These are phyloP conservation scores for Mycena venus DNA, from an alignment of 768 basidiomycete species.

Conservation along the genomic window DNA sequence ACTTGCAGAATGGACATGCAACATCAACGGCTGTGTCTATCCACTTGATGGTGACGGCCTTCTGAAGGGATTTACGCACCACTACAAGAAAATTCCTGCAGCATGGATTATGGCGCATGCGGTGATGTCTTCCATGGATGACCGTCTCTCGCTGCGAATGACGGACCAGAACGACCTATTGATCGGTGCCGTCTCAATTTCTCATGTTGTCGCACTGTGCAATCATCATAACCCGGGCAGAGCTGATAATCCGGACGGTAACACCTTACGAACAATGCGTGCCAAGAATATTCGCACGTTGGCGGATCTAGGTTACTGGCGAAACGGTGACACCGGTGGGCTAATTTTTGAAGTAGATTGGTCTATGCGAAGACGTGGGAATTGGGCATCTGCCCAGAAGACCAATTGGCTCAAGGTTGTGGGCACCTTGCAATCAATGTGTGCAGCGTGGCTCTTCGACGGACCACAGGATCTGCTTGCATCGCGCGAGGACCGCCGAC, in stretches of 20 bases:
- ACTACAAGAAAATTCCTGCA: background rate
- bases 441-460: background rate
- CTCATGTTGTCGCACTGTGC: background rate
- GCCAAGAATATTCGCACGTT: background rate
- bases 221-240: background rate
- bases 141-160: background rate
- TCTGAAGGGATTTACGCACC: background rate
- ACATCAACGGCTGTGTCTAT: constrained; percentile 7
- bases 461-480: background rate
- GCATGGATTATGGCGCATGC: constrained; percentile 9
- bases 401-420: background rate
- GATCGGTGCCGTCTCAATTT: background rate
- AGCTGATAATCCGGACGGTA: background rate
- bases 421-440: background rate
- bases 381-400: background rate
- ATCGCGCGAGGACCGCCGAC: background rate
- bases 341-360: background rate
- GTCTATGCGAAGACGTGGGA: background rate
- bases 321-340: background rate
- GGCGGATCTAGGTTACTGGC: background rate
- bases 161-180: background rate
- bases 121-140: background rate
- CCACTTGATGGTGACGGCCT: constrained; percentile 20
- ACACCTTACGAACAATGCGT: background rate
- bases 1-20: constrained; percentile 27